These are phyloP conservation scores for Nemophila menziesii DNA, from an alignment of 257 asterid species.

Conservation along the genomic window DNA sequence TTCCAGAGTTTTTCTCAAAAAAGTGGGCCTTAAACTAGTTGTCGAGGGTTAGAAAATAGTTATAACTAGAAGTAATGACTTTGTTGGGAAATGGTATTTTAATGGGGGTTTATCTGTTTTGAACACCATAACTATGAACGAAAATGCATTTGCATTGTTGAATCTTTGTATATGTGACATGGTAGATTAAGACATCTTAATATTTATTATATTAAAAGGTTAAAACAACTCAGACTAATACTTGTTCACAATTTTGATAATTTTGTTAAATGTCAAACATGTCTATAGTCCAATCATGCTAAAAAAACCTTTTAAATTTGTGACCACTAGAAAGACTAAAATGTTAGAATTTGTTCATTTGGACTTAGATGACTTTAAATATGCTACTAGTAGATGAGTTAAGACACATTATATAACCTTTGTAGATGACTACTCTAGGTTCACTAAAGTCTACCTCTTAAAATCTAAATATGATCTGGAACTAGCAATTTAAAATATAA, in stretches of 20 bases:
- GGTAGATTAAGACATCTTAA: constrained; percentile 3
- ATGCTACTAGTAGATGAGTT: background rate
- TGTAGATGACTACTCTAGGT: no score
- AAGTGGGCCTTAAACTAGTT: background rate
- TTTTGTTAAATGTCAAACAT: no score
- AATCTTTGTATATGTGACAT: constrained; percentile 1
- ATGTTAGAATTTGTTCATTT: background rate
- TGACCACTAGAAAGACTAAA: no score
- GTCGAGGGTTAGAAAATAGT: background rate
- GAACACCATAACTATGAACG: background rate
- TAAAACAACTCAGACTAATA: background rate
- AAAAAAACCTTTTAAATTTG: no score
- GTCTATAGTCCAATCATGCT: no score
- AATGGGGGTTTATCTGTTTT: background rate
- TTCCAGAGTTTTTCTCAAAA: background rate
- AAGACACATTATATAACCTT: background rate
- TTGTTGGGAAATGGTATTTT: constrained; percentile 1
- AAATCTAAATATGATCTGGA: background rate
- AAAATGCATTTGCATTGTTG: background rate
- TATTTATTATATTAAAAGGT: background rate
- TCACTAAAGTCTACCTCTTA: no score
- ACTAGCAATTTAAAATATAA: background rate
- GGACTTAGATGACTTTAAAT: background rate
- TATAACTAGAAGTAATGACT: background rate
- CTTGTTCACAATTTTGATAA: no score